phyloP scores from a whole-genome alignment of 208 protist species.

The Leishmania tarentolae region DNA sequence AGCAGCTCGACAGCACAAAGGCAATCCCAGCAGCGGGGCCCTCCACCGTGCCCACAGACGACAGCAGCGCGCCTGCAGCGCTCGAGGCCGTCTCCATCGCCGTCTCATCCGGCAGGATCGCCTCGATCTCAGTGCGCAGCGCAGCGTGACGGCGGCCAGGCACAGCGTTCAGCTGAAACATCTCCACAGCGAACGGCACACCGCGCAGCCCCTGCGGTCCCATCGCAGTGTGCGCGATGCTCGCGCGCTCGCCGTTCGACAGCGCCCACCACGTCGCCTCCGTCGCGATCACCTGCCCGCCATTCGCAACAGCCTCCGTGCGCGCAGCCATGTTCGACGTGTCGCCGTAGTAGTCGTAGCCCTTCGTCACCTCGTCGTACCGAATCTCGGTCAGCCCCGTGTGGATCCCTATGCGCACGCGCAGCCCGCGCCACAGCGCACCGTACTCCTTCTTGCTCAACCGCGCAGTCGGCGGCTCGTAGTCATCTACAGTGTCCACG shows the following conservation, averaged over 20 bases:
- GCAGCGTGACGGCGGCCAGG: conserved; percentile 41
- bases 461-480: conserved; percentile 31
- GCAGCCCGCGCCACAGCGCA: conserved; percentile 46
- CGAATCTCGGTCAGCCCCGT: conserved; percentile 67
- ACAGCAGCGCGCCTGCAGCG: conserved; percentile 28
- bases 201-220: conserved; percentile 52
- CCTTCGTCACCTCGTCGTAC: conserved; percentile 57
- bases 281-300: conserved; percentile 74
- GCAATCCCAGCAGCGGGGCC: conserved; percentile 24
- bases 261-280: conserved; percentile 45
- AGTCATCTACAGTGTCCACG: conserved; percentile 21
- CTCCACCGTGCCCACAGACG: conserved; percentile 23
- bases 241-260: conserved; percentile 32
- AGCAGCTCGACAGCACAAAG: conserved; percentile 38
- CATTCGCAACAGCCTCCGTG: conserved; percentile 68
- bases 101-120: conserved; percentile 27
- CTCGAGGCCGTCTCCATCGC: conserved; percentile 14
- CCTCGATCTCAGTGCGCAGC: conserved; percentile 58
- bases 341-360: conserved; percentile 42
- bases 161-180: conserved; percentile 64
- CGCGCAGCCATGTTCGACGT: conserved; percentile 42
- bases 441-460: conserved; percentile 41
- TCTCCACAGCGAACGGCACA: conserved; percentile 56
- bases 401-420: conserved; percentile 66
- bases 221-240: conserved; percentile 23